phyloP scores from a whole-genome alignment of 179 eudicot species.

The Spinacia oleracea region DNA sequence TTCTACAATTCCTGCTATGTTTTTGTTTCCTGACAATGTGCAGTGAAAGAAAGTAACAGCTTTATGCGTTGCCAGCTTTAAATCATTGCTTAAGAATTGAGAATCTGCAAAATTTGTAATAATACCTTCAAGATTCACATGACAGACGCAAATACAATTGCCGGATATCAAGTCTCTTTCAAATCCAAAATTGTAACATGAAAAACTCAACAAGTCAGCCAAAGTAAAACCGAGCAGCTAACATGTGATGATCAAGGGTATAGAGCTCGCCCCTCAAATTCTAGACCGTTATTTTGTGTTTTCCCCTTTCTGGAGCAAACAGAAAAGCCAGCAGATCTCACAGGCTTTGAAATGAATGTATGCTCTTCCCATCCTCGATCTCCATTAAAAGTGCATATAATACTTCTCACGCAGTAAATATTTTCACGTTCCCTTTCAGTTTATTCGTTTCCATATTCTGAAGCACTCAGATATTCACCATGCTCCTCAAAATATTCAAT shows the following conservation, averaged over 20 bases:
- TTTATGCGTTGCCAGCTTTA: not conserved
- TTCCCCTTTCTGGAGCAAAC: not conserved
- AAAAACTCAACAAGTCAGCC: constrained; percentile 8
- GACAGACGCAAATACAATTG: not conserved
- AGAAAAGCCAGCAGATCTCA: not conserved
- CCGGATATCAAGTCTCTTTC: constrained; percentile 7
- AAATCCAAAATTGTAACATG: not conserved
- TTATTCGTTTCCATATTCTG: constrained; percentile 63
- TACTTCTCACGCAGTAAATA: not conserved
- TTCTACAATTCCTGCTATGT: too few relatives aligned
- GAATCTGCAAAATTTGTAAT: not conserved
- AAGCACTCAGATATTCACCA: constrained; percentile 93
- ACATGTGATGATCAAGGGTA: not conserved
- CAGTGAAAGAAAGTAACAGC: not conserved
- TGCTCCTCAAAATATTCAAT: constrained; percentile 92
- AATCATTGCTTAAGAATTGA: too few relatives aligned
- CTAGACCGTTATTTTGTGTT: too few relatives aligned
- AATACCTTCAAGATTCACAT: not conserved
- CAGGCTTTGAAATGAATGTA: not conserved
- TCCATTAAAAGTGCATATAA: not conserved
- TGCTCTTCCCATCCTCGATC: constrained; percentile 4
- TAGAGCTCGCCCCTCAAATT: not conserved
- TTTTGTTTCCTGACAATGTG: too few relatives aligned
- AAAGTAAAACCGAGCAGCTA: not conserved
- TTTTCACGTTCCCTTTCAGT: not conserved